Percentiles rank a stretch among this genome's conserved stretches.
Evolutionary conservation across 2,329 filamentous ascomycete genomes (phyloP).

Genomic region (Phaeosphaeria sp.): DNA sequence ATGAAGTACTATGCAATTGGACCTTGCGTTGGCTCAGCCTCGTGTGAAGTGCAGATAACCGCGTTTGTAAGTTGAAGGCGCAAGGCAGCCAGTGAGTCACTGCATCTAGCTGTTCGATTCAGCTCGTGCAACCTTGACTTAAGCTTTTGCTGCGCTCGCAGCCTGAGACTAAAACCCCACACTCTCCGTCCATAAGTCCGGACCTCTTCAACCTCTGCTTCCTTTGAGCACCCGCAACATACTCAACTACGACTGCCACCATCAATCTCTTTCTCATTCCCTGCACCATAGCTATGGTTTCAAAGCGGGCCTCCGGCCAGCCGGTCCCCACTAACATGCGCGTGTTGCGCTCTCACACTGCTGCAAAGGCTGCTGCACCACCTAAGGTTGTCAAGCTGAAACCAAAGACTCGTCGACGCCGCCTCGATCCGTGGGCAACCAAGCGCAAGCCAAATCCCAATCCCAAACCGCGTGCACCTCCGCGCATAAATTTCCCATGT

Average conservation of each 20-base stretch:
- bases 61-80: background rate
- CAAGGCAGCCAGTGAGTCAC: slow-evolving; percentile 6
- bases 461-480: slow-evolving; percentile 12
- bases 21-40: background rate
- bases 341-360: slow-evolving; percentile 23
- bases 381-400: slow-evolving; percentile 6
- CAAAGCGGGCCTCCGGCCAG: background rate
- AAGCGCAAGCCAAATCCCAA: slow-evolving; percentile 25
- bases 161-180: background rate
- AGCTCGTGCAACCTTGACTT: background rate
- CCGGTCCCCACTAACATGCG: slow-evolving; percentile 3
- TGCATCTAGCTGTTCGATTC: background rate
- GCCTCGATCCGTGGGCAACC: slow-evolving; percentile 29
- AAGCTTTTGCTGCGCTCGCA: background rate
- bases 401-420: slow-evolving; percentile 11
- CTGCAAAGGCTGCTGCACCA: background rate
- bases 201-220: background rate
- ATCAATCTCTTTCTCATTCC: background rate
- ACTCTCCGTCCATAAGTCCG: background rate
- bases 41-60: background rate
- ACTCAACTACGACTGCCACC: background rate
- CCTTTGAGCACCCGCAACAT: background rate
- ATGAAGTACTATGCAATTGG: background rate
- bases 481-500: slow-evolving; percentile 30
- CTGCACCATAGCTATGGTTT: background rate